Evolutionary conservation across 1,284 basidiomycete genomes (phyloP).

Genomic region (Pseudozyma sp.): DNA sequence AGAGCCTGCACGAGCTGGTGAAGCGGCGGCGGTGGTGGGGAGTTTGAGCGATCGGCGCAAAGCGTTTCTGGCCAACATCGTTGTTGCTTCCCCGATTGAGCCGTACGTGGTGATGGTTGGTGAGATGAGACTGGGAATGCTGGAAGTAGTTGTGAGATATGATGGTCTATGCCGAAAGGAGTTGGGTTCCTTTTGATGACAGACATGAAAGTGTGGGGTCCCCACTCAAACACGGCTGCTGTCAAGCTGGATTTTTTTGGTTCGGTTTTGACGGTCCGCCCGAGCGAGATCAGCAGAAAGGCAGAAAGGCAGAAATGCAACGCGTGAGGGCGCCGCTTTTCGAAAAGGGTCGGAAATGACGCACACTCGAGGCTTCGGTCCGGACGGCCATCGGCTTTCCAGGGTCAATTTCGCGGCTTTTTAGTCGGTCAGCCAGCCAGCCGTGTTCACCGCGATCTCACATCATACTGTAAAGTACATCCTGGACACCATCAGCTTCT

Average conservation of each 20-base stretch:
- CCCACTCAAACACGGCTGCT: constrained; percentile 6
- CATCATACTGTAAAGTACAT: background rate
- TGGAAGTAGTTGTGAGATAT: background rate
- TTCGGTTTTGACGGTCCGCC: constrained; percentile 35
- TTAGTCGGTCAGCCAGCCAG: too few relatives aligned
- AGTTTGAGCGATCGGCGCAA: constrained; percentile 23
- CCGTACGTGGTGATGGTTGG: background rate
- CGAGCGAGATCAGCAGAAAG: too few relatives aligned
- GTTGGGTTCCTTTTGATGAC: too few relatives aligned
- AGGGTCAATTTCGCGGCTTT: too few relatives aligned
- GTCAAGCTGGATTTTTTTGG: background rate
- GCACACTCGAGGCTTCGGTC: too few relatives aligned
- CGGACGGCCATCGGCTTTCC: background rate
- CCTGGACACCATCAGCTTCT: too few relatives aligned
- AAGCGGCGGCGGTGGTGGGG: background rate
- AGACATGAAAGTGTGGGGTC: constrained; percentile 17
- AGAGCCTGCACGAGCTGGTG: background rate
- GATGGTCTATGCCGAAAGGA: background rate
- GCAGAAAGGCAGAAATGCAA: background rate
- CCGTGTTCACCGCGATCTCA: background rate
- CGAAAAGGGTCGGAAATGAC: background rate
- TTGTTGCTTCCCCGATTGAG: background rate
- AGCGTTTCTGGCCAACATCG: constrained; percentile 26
- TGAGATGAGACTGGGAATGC: background rate
- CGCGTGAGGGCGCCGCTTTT: constrained; percentile 6